Percentiles rank a stretch among this genome's conserved stretches.
These are phyloP conservation scores for Solanum chiquidenum DNA, from an alignment of 257 asterid genomes.

Conservation along the genomic window DNA sequence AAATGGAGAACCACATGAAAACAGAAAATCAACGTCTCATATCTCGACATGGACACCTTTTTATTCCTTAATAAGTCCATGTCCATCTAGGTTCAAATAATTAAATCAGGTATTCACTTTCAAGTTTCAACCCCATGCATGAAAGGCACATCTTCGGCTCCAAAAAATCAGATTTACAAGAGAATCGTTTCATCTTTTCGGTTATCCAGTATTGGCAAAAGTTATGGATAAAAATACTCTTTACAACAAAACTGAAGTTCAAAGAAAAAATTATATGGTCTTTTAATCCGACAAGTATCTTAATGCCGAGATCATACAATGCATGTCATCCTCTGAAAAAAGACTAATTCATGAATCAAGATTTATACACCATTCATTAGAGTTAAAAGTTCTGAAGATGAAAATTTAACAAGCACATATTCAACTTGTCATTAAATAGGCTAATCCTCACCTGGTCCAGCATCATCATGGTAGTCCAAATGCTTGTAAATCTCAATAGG, in stretches of 20 bases:
- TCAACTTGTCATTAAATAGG: background rate
- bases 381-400: background rate
- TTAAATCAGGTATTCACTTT: background rate
- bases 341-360: background rate
- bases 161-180: background rate
- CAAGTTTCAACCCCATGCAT: background rate
- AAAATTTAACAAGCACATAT: background rate
- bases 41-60: background rate
- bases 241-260: background rate
- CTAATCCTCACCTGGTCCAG: constrained; percentile 48
- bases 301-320: background rate
- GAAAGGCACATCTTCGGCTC: background rate
- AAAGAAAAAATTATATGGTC: background rate
- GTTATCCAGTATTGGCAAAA: background rate
- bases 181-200: background rate
- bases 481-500: constrained; percentile 95
- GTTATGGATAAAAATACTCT: background rate
- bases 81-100: background rate
- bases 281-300: background rate
- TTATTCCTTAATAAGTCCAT: background rate
- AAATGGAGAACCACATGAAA: background rate
- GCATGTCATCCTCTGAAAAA: background rate
- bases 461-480: constrained; percentile 84
- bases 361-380: background rate
- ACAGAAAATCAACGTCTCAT: background rate